These are phyloP conservation scores for Trapa incisa DNA, from an alignment of 345 rosid species.

Conservation along the genomic window DNA sequence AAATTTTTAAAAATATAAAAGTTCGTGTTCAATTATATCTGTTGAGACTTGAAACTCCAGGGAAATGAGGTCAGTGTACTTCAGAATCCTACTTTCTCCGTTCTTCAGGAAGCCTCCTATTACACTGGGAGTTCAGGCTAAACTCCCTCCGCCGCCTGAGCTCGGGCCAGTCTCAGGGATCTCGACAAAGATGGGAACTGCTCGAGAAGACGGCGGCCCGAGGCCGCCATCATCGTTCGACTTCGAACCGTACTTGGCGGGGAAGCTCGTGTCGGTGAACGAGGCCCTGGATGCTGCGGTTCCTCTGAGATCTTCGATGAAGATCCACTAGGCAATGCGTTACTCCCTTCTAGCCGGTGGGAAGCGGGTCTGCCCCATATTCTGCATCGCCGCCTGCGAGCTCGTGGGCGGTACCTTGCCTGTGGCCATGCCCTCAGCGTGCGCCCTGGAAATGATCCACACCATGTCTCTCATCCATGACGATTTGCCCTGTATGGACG, in stretches of 20 bases:
- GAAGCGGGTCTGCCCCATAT: slow-evolving; percentile 50
- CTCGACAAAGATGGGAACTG: slow-evolving; percentile 28
- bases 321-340: slow-evolving; percentile 58
- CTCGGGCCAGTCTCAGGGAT: slow-evolving; percentile 27
- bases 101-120: neutral
- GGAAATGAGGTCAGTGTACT: slow-evolving; percentile 44
- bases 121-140: neutral
- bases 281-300: slow-evolving; percentile 61
- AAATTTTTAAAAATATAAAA: too few relatives aligned
- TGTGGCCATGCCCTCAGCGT: slow-evolving; percentile 43
- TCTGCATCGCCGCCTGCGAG: slow-evolving; percentile 57
- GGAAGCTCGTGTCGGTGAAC: slow-evolving; percentile 46
- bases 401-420: slow-evolving; percentile 42
- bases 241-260: slow-evolving; percentile 63
- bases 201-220: slow-evolving; percentile 19
- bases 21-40: too few relatives aligned
- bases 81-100: slow-evolving; percentile 20
- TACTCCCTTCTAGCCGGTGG: slow-evolving; percentile 55
- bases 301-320: slow-evolving; percentile 28
- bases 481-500: slow-evolving; percentile 67
- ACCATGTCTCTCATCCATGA: slow-evolving; percentile 60
- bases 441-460: slow-evolving; percentile 65
- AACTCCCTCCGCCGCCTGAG: slow-evolving; percentile 2
- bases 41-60: neutral
- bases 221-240: slow-evolving; percentile 30